Conservation (phyloP, 2,329 filamentous ascomycete species). For the Penicillium palitans region DNA sequence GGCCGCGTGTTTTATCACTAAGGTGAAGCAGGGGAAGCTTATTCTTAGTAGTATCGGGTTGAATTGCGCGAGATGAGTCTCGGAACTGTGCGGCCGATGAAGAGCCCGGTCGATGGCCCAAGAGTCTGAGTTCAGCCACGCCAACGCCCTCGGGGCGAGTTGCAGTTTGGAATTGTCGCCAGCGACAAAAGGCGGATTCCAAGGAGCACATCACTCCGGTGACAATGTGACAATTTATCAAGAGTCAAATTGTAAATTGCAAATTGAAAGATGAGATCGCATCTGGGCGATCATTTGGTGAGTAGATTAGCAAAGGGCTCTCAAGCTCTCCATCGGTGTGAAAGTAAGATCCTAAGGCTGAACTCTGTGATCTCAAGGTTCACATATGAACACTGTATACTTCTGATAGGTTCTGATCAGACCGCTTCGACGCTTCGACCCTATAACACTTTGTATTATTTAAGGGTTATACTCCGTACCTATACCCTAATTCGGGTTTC, state of each 20-base stretch:
- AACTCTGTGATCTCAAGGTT: slow-evolving; percentile 19
- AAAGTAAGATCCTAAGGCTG: slow-evolving; percentile 22
- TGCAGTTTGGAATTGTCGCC: slow-evolving; percentile 5
- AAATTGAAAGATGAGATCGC: background rate
- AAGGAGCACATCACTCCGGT: slow-evolving; percentile 7
- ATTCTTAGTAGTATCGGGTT: slow-evolving; percentile 1
- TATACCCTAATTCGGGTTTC: background rate
- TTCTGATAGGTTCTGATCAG: slow-evolving; percentile 10
- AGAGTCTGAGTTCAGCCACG: slow-evolving; percentile 24
- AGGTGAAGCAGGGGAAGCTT: slow-evolving; percentile 5
- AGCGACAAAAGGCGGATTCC: background rate
- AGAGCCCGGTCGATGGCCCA: slow-evolving; percentile 9
- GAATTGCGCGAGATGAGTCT: slow-evolving; percentile 3
- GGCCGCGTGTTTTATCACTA: background rate
- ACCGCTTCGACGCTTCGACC: slow-evolving; percentile 20
- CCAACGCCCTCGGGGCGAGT: slow-evolving; percentile 14
- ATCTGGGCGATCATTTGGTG: background rate
- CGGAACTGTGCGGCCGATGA: slow-evolving; percentile 6
- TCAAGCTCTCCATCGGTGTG: slow-evolving; percentile 1
- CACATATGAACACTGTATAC: background rate
- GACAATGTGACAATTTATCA: background rate
- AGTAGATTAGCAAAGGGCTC: background rate
- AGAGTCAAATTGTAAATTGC: background rate
- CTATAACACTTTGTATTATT: background rate
- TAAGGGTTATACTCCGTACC: background rate